Evolutionary conservation across 1,284 basidiomycete genomes (phyloP), one percentile per base, ranked within the genome.

Genomic region (Dichomitus squalens): DNA sequence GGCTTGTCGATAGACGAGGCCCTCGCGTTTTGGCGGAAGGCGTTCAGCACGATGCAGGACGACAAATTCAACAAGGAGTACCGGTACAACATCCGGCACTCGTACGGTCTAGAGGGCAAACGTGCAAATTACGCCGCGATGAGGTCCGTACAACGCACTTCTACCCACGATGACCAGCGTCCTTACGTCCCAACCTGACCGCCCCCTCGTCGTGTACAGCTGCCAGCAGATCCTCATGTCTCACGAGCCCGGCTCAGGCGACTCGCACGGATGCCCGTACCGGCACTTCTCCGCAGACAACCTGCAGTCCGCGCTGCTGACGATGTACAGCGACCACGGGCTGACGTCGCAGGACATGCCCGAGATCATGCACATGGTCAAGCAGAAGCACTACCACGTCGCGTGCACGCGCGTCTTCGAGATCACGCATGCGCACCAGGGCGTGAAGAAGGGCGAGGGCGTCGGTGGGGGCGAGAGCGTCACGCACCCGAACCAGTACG

Each of bases 61-160:
- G 95, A 99, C 76, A 92, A 96, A 74, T 99, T 99, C 78, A 96
- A 95, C 78, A 99, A 99, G 73, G 93, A 98, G 70, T 92, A 98
- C 80, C 89, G 88, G 66, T 99, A 99, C 75, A 99, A 99, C 68
- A 96, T 99, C 66, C 88, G 96, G 38, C 97, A 99, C 74, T 89
- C 87, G 8, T 99, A 92, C 71, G 97, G 97, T 44, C 79, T 98
- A 41, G 97, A 99, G 73, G 97, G 97, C 7, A 92, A 90, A 70
- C 85, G 96, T 39, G 90, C 90, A 50, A 98, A 98, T 74, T 99
- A 99, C 72, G 85, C 93, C 4, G 95, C 97, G 0, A 94, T 91
- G 76, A 95, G 84, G 93, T 92, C 61, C 39, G 79, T 66, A 49
- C 16, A 7, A 9, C 23, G 2, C 12, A 11, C 46, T 43, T 39